Percentiles rank a stretch among this genome's conserved stretches.
phyloP scores from a whole-genome alignment of 805 yeast genomes.

The Cyberlindnera petersonii region DNA sequence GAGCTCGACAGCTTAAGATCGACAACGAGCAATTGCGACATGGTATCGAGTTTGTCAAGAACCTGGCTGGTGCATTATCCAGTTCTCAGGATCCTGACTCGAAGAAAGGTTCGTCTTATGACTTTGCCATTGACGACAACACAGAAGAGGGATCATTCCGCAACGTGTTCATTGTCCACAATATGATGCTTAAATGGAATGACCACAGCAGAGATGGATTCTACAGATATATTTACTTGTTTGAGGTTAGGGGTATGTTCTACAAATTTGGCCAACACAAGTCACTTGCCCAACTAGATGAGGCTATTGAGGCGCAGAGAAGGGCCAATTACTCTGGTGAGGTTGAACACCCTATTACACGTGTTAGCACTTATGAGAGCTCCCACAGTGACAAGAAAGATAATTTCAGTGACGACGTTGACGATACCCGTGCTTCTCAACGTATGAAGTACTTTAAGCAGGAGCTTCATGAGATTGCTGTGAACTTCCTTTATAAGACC shows the following conservation, averaged over 20 bases:
- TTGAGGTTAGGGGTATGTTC: slow-evolving; percentile 42
- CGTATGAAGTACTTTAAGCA: slow-evolving; percentile 47
- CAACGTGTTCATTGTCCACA: slow-evolving; percentile 71
- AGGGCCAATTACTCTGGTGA: slow-evolving; percentile 15
- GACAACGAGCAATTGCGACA: slow-evolving; percentile 23
- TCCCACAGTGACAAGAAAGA: slow-evolving; percentile 8
- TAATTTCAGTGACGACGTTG: slow-evolving; percentile 7
- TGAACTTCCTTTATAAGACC: slow-evolving; percentile 33
- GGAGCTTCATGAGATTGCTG: slow-evolving; percentile 41
- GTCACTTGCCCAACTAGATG: slow-evolving; percentile 48
- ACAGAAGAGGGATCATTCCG: slow-evolving; percentile 20
- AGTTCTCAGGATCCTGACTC: slow-evolving; percentile 5
- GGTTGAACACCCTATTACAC: slow-evolving; percentile 12
- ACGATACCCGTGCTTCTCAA: slow-evolving; percentile 21
- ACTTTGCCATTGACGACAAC: slow-evolving; percentile 15
- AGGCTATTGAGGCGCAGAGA: slow-evolving; percentile 39
- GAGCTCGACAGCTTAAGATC: slow-evolving; percentile 18
- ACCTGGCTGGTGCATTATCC: slow-evolving; percentile 11
- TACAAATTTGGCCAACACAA: slow-evolving; percentile 42
- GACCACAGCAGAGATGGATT: slow-evolving; percentile 60
- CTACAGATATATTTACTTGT: slow-evolving; percentile 51
- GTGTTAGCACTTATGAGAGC: slow-evolving; percentile 21
- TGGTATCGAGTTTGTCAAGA: slow-evolving; percentile 20
- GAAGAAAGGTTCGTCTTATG: slow-evolving; percentile 9
- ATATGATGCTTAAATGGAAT: slow-evolving; percentile 77